Evolutionary conservation across 2,329 filamentous ascomycete genomes (phyloP).

Genomic region (Colletotrichum orbiculare): DNA sequence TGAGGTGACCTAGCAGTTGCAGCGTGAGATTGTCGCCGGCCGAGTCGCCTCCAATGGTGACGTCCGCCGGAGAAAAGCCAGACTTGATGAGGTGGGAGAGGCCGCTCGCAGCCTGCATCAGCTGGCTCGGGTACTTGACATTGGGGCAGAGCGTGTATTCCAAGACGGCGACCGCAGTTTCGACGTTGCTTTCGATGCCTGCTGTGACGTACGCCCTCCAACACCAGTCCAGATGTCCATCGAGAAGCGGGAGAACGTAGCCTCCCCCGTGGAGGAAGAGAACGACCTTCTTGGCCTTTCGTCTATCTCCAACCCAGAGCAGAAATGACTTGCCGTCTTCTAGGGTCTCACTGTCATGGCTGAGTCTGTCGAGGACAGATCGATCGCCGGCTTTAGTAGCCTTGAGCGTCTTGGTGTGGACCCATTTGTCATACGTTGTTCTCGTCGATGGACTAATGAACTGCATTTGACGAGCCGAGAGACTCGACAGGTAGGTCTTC

Average conservation of each 20-base stretch:
- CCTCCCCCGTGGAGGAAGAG: conserved; percentile 46
- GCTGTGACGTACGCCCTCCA: conserved; percentile 41
- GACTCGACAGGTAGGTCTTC: conserved; percentile 7
- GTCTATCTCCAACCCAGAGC: conserved; percentile 43
- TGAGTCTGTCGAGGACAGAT: conserved; percentile 4
- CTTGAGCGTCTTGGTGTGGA: not conserved
- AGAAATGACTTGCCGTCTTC: conserved; percentile 18
- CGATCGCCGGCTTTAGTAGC: not conserved
- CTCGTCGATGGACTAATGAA: conserved; percentile 23
- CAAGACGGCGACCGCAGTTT: conserved; percentile 42
- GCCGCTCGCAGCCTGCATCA: conserved; percentile 42
- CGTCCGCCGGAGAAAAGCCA: conserved; percentile 40
- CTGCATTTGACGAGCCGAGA: conserved; percentile 27
- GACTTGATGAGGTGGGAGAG: conserved; percentile 38
- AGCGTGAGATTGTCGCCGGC: conserved; percentile 46
- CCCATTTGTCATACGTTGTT: conserved; percentile 21
- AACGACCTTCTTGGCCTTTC: conserved; percentile 43
- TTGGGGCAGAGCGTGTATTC: conserved; percentile 45
- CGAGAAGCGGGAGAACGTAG: conserved; percentile 38
- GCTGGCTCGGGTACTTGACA: conserved; percentile 42
- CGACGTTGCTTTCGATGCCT: conserved; percentile 17
- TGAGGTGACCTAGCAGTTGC: conserved; percentile 44
- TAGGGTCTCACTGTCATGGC: conserved; percentile 26
- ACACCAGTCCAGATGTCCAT: conserved; percentile 42
- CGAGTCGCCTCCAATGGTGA: conserved; percentile 48